phyloP scores from a whole-genome alignment of 352 stramenopile genomes.

The Globisporangium spiculum region DNA sequence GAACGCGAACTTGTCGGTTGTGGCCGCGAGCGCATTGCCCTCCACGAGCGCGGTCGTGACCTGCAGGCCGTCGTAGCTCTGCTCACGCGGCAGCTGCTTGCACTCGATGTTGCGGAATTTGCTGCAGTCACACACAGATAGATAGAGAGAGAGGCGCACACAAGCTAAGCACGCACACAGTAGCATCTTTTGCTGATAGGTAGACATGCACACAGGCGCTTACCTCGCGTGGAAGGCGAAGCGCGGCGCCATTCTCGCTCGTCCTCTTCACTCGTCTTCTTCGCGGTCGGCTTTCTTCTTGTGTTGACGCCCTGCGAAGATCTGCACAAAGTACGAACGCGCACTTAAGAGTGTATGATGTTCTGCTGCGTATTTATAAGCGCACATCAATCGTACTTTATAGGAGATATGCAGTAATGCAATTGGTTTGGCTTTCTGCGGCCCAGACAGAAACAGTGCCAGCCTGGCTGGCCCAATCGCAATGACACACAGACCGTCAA shows the following conservation, averaged over 20 bases:
- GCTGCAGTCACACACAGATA: constrained; percentile 21
- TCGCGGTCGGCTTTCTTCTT: not conserved
- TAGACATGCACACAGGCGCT: not conserved
- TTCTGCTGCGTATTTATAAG: not conserved
- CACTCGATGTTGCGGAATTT: constrained; percentile 84
- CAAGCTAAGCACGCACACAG: not conserved
- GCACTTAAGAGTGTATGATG: constrained; percentile 1
- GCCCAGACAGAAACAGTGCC: not conserved
- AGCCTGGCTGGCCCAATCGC: not conserved
- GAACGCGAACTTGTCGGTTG: constrained; percentile 51
- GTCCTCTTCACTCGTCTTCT: constrained; percentile 5
- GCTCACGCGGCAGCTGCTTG: constrained; percentile 39
- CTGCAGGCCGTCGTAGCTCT: constrained; percentile 68
- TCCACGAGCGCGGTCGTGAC: constrained; percentile 43
- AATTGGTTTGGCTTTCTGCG: not conserved
- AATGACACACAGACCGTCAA: not conserved
- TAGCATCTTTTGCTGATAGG: not conserved
- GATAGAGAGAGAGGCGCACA: not conserved
- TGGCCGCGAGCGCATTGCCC: constrained; percentile 43
- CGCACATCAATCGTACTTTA: not conserved
- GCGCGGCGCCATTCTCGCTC: constrained; percentile 38
- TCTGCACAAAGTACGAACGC: not conserved
- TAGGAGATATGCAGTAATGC: not conserved
- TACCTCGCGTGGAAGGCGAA: constrained; percentile 54
- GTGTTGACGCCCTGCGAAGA: not conserved